Evolutionary conservation across 2,329 filamentous ascomycete species (phyloP).

Genomic region (Trichoderma breve): DNA sequence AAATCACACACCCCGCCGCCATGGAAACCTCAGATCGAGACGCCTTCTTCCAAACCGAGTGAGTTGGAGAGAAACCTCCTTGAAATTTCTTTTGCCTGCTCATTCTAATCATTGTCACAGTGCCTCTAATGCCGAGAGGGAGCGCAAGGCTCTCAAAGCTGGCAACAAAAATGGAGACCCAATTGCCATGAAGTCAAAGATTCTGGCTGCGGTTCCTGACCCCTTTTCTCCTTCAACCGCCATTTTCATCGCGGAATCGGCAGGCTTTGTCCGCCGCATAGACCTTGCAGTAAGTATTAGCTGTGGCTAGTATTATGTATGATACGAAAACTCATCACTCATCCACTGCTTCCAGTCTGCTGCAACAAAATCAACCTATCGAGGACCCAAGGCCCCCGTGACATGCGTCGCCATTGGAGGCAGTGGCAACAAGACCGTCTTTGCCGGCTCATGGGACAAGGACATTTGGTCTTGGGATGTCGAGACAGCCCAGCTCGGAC

Average conservation of each 20-base stretch:
- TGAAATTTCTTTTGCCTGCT: neutral
- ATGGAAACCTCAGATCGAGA: constrained; percentile 71
- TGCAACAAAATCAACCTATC: constrained; percentile 49
- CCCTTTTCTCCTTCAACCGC: constrained; percentile 56
- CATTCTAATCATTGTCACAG: neutral
- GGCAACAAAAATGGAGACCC: constrained; percentile 80
- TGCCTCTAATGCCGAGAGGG: constrained; percentile 18
- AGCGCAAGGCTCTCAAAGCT: constrained; percentile 65
- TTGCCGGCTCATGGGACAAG: constrained; percentile 94
- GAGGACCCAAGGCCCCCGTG: constrained; percentile 75
- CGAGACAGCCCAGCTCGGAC: constrained; percentile 51
- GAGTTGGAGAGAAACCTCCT: constrained; percentile 36
- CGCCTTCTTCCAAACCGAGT: constrained; percentile 94
- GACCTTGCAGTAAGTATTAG: constrained; percentile 64
- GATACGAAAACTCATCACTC: neutral
- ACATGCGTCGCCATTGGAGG: constrained; percentile 71
- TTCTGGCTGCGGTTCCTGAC: constrained; percentile 71
- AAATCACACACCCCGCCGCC: constrained; percentile 37
- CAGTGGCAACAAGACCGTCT: constrained; percentile 58
- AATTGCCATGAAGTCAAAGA: constrained; percentile 78
- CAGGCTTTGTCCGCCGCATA: constrained; percentile 73
- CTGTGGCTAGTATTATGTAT: neutral
- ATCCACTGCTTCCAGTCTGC: constrained; percentile 29
- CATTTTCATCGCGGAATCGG: constrained; percentile 82
- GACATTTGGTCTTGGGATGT: constrained; percentile 82